Evolutionary conservation across 306 rosid species (phyloP).

Genomic region (Lupinus albus): DNA sequence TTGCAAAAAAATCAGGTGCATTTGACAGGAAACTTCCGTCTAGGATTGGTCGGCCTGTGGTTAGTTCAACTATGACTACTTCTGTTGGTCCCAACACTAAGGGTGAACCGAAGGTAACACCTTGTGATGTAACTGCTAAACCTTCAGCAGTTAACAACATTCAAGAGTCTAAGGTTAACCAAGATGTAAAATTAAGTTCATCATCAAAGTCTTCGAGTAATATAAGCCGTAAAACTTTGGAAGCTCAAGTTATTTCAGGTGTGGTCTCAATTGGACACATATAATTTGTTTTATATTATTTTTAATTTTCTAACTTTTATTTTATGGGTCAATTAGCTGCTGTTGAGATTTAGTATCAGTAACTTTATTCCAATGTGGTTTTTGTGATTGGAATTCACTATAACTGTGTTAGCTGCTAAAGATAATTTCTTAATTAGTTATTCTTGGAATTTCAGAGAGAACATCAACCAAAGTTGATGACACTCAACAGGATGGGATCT

Average conservation of each 20-base stretch:
- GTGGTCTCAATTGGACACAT: constrained; percentile 29
- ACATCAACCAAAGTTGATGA: constrained; percentile 46
- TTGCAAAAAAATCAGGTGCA: constrained; percentile 58
- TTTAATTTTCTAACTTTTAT: not conserved
- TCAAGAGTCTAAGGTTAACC: constrained; percentile 58
- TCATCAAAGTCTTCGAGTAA: constrained; percentile 51
- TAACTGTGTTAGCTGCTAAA: constrained; percentile 39
- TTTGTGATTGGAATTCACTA: constrained; percentile 46
- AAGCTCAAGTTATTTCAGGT: constrained; percentile 66
- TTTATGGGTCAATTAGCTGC: constrained; percentile 23
- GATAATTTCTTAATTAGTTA: constrained; percentile 48
- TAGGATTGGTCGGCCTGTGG: constrained; percentile 61
- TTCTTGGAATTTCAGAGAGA: constrained; percentile 50
- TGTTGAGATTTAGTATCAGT: constrained; percentile 40
- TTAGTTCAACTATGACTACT: constrained; percentile 52
- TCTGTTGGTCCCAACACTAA: constrained; percentile 58
- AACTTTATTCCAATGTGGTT: constrained; percentile 42
- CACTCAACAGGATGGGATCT: constrained; percentile 46
- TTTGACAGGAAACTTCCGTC: constrained; percentile 64
- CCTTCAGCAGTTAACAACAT: constrained; percentile 50
- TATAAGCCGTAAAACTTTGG: constrained; percentile 55
- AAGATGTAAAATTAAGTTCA: constrained; percentile 60
- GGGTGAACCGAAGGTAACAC: constrained; percentile 61
- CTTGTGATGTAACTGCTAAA: constrained; percentile 59
- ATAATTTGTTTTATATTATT: constrained; percentile 24